Evolutionary conservation across 148 eudicot species (phyloP).

Genomic region (Simmondsia chinensis): DNA sequence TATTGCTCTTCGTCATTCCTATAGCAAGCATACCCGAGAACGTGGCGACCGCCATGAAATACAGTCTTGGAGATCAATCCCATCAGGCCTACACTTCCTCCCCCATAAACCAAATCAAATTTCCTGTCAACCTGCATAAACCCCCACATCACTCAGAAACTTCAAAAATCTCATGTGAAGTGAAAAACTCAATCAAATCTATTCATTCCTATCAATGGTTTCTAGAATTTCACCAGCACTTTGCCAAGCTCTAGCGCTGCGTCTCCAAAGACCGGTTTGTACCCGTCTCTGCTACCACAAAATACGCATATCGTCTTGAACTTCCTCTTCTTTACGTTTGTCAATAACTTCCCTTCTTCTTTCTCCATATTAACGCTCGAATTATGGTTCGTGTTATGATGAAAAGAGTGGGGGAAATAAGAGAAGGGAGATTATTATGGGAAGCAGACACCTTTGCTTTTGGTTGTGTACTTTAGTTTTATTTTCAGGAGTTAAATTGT

Average conservation of each 20-base stretch:
- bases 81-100: slow-evolving; percentile 80
- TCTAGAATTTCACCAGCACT: slow-evolving; percentile 32
- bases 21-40: slow-evolving; percentile 46
- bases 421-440: not conserved
- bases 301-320: slow-evolving; percentile 61
- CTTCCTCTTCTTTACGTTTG: slow-evolving; percentile 18
- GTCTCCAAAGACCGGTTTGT: slow-evolving; percentile 47
- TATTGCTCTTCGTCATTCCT: too few relatives aligned
- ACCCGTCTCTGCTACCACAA: slow-evolving; percentile 67
- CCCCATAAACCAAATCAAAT: slow-evolving; percentile 67
- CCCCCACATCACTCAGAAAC: not conserved
- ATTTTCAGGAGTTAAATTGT: slow-evolving; percentile 11
- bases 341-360: slow-evolving; percentile 13
- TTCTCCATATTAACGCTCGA: slow-evolving; percentile 19
- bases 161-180: not conserved
- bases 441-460: slow-evolving; percentile 16
- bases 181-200: not conserved
- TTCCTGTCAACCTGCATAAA: slow-evolving; percentile 45
- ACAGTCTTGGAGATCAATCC: slow-evolving; percentile 69
- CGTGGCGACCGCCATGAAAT: slow-evolving; percentile 64
- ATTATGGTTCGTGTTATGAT: not conserved
- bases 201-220: not conserved
- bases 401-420: not conserved
- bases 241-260: slow-evolving; percentile 68
- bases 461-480: slow-evolving; percentile 3